Evolutionary conservation across 768 basidiomycete genomes (phyloP).

Genomic region (Exidia glandulosa): DNA sequence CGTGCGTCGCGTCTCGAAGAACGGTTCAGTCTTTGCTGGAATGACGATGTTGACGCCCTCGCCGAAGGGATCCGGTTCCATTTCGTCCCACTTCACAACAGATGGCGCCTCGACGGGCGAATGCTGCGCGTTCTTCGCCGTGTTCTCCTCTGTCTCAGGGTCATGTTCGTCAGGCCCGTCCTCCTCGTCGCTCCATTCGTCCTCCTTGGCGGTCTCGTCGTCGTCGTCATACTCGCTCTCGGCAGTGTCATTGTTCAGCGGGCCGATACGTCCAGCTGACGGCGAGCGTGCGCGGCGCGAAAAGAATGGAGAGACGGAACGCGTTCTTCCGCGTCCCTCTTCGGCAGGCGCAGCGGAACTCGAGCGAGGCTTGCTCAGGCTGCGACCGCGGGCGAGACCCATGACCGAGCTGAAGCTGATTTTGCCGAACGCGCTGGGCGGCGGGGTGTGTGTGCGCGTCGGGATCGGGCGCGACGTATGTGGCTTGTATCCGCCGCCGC

Average conservation of each 20-base stretch:
- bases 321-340: not conserved
- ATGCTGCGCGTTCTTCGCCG: slow-evolving; percentile 29
- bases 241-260: not conserved
- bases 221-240: not conserved
- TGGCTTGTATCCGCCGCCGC: slow-evolving; percentile 18
- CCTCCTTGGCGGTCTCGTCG: not conserved
- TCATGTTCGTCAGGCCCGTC: not conserved
- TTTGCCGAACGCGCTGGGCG: slow-evolving; percentile 42
- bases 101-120: not conserved
- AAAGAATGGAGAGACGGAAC: not conserved
- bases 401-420: slow-evolving; percentile 61
- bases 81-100: not conserved
- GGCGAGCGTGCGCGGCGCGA: not conserved
- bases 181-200: not conserved
- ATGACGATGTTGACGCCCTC: slow-evolving; percentile 88
- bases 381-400: slow-evolving; percentile 53
- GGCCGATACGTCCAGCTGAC: not conserved
- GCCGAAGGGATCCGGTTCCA: slow-evolving; percentile 64
- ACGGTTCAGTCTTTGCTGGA: slow-evolving; percentile 54
- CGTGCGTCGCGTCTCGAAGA: slow-evolving; percentile 52
- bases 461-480: slow-evolving; percentile 18
- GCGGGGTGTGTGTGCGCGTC: slow-evolving; percentile 17
- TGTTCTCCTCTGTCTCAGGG: slow-evolving; percentile 63
- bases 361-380: slow-evolving; percentile 39
- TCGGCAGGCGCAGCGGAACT: not conserved